Conservation (phyloP, 2,329 filamentous ascomycete species). For the Diaporthe ampelina region DNA sequence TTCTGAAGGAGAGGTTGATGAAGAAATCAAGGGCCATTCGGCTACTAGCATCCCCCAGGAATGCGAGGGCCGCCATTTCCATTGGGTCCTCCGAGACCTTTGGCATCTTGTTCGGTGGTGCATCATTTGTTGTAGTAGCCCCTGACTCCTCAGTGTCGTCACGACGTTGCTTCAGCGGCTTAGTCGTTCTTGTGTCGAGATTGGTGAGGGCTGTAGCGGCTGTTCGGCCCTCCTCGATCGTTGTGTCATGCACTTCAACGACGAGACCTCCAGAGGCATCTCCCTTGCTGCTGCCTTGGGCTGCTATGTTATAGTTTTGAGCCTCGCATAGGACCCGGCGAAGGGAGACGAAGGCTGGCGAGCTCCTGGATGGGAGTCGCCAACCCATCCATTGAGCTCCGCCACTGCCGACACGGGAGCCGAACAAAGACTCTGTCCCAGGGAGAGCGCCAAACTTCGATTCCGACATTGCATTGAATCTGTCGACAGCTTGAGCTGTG, state of each 20-base stretch:
- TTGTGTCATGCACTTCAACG: not conserved
- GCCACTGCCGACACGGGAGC: not conserved
- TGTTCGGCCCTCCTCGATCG: not conserved
- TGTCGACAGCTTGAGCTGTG: constrained; percentile 6
- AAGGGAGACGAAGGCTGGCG: too few species aligned
- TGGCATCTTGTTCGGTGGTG: not conserved
- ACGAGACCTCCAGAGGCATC: not conserved
- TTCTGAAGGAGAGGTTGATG: too few species aligned
- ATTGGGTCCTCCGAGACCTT: too few species aligned
- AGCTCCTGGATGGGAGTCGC: not conserved
- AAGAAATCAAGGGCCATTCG: too few species aligned
- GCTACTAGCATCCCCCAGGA: too few species aligned
- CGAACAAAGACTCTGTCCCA: not conserved
- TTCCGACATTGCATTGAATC: not conserved
- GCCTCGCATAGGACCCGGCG: too few species aligned
- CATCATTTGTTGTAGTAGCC: not conserved
- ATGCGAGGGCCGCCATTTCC: too few species aligned
- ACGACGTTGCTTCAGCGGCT: not conserved
- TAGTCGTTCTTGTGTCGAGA: not conserved
- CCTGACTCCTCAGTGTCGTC: not conserved
- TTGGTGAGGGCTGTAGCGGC: not conserved
- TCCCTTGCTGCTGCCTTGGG: not conserved
- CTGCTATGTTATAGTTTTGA: not conserved
- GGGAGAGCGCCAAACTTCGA: not conserved
- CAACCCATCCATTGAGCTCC: not conserved